Evolutionary conservation across 1,139 yeast species (phyloP).

Genomic region (Yamadazyma dendronema): DNA sequence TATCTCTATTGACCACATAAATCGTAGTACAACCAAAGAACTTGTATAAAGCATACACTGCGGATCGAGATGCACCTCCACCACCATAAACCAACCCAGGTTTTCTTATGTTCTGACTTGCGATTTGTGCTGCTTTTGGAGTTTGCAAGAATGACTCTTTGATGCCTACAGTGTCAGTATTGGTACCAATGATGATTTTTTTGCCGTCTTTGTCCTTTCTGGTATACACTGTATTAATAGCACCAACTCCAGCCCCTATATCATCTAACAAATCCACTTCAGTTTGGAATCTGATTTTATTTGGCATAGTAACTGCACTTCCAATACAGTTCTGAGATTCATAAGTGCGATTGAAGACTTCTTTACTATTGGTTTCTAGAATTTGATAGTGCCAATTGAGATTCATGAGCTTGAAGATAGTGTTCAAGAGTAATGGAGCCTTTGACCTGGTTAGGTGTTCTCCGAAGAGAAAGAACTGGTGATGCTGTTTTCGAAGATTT

Average conservation of each 20-base stretch:
- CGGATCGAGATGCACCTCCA: slow-evolving; percentile 33
- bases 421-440: slow-evolving; percentile 14
- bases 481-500: slow-evolving; percentile 13
- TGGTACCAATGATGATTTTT: slow-evolving; percentile 21
- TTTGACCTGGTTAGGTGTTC: slow-evolving; percentile 16
- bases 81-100: slow-evolving; percentile 33
- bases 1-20: slow-evolving; percentile 26
- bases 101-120: slow-evolving; percentile 7
- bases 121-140: slow-evolving; percentile 9
- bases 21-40: slow-evolving; percentile 22
- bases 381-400: slow-evolving; percentile 27
- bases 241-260: slow-evolving; percentile 25
- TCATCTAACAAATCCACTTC: slow-evolving; percentile 26
- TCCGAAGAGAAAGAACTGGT: slow-evolving; percentile 19
- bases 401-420: slow-evolving; percentile 21
- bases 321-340: slow-evolving; percentile 17
- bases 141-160: slow-evolving; percentile 23
- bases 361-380: slow-evolving; percentile 15
- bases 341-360: slow-evolving; percentile 12
- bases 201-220: slow-evolving; percentile 13
- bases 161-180: slow-evolving; percentile 30
- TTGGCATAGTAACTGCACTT: slow-evolving; percentile 30
- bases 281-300: slow-evolving; percentile 21
- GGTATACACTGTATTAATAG: slow-evolving; percentile 29
- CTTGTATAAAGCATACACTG: slow-evolving; percentile 25